phyloP scores from a whole-genome alignment of 257 asterid genomes.

The Handroanthus guayacan region DNA sequence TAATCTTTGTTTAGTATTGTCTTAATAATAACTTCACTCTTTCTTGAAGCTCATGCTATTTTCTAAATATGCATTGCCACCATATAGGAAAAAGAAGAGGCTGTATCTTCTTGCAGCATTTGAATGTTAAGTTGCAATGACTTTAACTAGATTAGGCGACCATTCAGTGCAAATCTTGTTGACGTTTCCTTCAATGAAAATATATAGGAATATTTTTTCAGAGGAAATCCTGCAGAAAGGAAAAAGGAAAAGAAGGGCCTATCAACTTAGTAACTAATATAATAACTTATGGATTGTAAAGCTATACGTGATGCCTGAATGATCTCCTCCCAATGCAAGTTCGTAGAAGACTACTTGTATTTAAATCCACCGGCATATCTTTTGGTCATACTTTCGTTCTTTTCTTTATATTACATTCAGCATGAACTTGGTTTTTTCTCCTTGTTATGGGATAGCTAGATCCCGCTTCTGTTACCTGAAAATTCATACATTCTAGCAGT shows the following conservation, averaged over 20 bases:
- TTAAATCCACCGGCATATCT: too few relatives aligned
- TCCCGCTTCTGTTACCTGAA: background rate
- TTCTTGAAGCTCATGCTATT: too few relatives aligned
- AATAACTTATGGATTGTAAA: background rate
- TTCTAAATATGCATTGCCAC: too few relatives aligned
- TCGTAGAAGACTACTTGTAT: background rate
- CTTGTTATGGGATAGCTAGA: background rate
- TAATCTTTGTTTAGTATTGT: too few relatives aligned
- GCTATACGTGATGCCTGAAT: background rate
- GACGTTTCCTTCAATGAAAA: background rate
- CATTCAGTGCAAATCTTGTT: background rate
- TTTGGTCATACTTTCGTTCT: background rate
- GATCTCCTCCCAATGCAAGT: background rate
- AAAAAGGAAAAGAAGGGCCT: background rate
- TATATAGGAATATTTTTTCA: background rate
- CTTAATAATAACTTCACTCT: too few relatives aligned
- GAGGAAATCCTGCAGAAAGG: background rate
- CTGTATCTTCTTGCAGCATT: too few relatives aligned
- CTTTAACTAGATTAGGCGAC: background rate
- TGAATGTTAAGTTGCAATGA: too few relatives aligned
- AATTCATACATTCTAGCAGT: background rate
- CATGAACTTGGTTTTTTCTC: background rate
- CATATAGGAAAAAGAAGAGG: too few relatives aligned
- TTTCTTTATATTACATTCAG: background rate
- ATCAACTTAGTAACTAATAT: background rate